Evolutionary conservation across 352 stramenopile species (phyloP).

Genomic region (Salisapilia sapeloensis): DNA sequence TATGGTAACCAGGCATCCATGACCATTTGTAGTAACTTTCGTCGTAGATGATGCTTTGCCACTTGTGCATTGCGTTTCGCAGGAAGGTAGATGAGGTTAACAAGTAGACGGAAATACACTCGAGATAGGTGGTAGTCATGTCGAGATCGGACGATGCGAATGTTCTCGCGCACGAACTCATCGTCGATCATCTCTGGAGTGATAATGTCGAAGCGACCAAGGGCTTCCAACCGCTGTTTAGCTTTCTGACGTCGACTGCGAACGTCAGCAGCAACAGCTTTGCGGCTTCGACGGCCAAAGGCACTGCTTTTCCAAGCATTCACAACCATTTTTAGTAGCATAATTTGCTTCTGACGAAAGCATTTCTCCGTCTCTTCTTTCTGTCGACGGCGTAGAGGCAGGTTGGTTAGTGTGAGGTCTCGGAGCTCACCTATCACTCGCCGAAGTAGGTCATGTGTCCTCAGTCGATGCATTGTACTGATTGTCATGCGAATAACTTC

Average conservation of each 20-base stretch:
- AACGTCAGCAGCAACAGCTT: constrained; percentile 19
- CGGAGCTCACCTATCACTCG: constrained; percentile 39
- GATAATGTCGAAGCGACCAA: constrained; percentile 50
- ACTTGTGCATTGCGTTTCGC: constrained; percentile 17
- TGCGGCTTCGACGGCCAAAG: constrained; percentile 37
- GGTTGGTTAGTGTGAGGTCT: constrained; percentile 50
- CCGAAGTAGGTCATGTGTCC: constrained; percentile 15
- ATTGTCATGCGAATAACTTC: constrained; percentile 45
- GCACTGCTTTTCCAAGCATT: constrained; percentile 30
- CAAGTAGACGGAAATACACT: constrained; percentile 35
- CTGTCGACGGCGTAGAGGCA: constrained; percentile 25
- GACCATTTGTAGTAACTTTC: constrained; percentile 10
- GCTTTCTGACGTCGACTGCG: constrained; percentile 25
- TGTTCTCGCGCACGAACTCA: constrained; percentile 65
- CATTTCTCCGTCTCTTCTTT: constrained; percentile 33
- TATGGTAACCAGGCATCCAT: constrained; percentile 20
- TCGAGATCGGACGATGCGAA: constrained; percentile 21
- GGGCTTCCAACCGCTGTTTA: constrained; percentile 26
- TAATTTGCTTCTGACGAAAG: constrained; percentile 23
- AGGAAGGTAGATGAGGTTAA: constrained; percentile 17
- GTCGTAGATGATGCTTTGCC: constrained; percentile 16
- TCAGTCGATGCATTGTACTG: constrained; percentile 16
- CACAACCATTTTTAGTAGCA: constrained; percentile 17
- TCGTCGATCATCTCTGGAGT: constrained; percentile 63
- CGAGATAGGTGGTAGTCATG: constrained; percentile 14